Percentiles rank a stretch among this genome's conserved stretches.
These are phyloP conservation scores for Mortierella sp. DNA, from an alignment of 371 early-diverging fungal species.

Conservation along the genomic window DNA sequence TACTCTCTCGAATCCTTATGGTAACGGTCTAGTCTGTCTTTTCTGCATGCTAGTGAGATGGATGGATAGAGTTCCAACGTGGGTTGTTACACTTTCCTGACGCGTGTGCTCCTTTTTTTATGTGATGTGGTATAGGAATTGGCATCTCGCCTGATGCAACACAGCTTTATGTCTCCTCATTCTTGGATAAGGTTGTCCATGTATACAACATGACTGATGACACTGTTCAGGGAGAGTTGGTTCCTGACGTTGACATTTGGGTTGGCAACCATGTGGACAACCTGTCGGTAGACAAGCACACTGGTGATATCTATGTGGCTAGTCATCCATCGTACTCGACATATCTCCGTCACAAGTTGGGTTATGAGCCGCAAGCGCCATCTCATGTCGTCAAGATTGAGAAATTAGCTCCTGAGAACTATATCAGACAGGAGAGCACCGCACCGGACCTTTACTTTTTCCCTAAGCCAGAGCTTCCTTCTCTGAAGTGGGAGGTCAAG, in stretches of 20 bases:
- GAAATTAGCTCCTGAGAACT: conserved; percentile 42
- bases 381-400: conserved; percentile 53
- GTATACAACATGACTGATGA: conserved; percentile 46
- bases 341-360: conserved; percentile 45
- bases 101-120: too few species aligned
- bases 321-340: conserved; percentile 49
- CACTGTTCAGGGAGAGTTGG: conserved; percentile 18
- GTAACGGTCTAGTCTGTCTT: conserved; percentile 4
- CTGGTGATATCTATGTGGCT: conserved; percentile 51
- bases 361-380: conserved; percentile 43
- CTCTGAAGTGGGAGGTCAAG: conserved; percentile 47
- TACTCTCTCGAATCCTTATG: conserved; percentile 36
- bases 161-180: conserved; percentile 42
- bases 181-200: conserved; percentile 32
- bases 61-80: too few species aligned
- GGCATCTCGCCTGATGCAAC: conserved; percentile 33
- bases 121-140: conserved; percentile 22
- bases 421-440: conserved; percentile 26
- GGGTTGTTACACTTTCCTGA: too few species aligned
- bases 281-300: conserved; percentile 40
- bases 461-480: conserved; percentile 26
- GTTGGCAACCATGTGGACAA: conserved; percentile 43
- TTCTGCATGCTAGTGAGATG: too few species aligned
- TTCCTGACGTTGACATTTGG: conserved; percentile 39
- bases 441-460: conserved; percentile 41